Percentiles rank a stretch among this genome's conserved stretches.
Conservation (phyloP, 345 rosid species). For the Eucalyptus curtisii region DNA sequence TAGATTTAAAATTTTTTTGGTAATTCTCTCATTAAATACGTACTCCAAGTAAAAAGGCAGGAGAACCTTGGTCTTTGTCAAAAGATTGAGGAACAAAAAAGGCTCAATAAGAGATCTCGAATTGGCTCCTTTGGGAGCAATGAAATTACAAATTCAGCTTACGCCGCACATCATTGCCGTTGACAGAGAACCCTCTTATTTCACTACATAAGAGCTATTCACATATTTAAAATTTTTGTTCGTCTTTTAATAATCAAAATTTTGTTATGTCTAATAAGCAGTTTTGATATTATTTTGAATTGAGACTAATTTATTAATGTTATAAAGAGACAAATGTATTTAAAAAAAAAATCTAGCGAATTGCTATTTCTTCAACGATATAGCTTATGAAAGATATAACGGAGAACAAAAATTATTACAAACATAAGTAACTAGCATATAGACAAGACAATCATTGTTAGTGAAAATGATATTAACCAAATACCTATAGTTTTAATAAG, state of each 20-base stretch:
- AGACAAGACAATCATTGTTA: not conserved
- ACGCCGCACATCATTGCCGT: not conserved
- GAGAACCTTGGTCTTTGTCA: not conserved
- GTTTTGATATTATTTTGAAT: not conserved
- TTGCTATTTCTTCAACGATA: not conserved
- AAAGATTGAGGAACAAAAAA: not conserved
- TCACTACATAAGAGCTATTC: not conserved
- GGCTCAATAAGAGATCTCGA: not conserved
- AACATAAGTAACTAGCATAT: not conserved
- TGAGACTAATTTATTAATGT: not conserved
- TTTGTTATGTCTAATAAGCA: not conserved
- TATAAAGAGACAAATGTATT: not conserved
- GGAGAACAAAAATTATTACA: not conserved
- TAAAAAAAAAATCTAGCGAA: too few relatives aligned
- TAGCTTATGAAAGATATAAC: not conserved
- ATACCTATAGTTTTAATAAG: too few relatives aligned
- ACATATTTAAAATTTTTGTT: not conserved
- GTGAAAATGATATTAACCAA: not conserved
- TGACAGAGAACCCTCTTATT: not conserved
- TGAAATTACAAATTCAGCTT: not conserved
- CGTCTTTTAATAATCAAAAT: not conserved
- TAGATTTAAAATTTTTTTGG: too few relatives aligned
- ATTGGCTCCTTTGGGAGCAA: not conserved
- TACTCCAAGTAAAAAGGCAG: not conserved
- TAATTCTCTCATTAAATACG: not conserved